Evolutionary conservation across 169 alveolate species (phyloP).

Genomic region (Eimeria necatrix): DNA sequence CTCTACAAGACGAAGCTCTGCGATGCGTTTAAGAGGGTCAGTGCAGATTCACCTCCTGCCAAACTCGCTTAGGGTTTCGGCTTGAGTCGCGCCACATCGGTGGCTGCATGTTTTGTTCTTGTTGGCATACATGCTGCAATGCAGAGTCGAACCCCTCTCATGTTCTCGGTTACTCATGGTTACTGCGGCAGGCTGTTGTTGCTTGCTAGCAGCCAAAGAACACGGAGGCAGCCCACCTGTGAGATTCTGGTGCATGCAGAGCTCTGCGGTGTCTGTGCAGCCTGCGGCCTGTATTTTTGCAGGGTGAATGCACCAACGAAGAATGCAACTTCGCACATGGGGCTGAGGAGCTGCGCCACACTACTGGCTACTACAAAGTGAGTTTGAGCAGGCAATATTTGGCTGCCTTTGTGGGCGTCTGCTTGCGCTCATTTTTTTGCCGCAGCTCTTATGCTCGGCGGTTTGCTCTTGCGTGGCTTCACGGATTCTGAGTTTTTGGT

Average conservation of each 20-base stretch:
- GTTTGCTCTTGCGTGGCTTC: not conserved
- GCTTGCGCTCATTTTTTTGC: not conserved
- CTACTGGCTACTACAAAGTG: conserved; percentile 45
- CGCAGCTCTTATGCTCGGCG: not conserved
- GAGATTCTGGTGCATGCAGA: too few relatives aligned
- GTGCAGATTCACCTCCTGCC: not conserved
- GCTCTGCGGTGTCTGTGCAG: not conserved
- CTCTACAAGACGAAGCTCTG: conserved; percentile 18
- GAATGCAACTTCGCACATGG: conserved; percentile 63
- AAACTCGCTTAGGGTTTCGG: too few relatives aligned
- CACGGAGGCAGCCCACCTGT: too few relatives aligned
- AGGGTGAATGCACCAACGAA: conserved; percentile 53
- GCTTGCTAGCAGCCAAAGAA: too few relatives aligned
- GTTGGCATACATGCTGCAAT: too few relatives aligned
- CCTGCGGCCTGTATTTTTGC: not conserved
- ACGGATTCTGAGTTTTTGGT: too few relatives aligned
- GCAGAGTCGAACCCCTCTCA: too few relatives aligned
- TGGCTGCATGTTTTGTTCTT: too few relatives aligned
- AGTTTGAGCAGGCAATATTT: not conserved
- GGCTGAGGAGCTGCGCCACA: conserved; percentile 45
- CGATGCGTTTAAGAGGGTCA: conserved; percentile 11
- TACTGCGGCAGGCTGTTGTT: too few relatives aligned
- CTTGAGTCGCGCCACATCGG: too few relatives aligned
- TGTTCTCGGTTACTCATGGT: too few relatives aligned
- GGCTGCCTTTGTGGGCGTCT: not conserved